phyloP scores from a whole-genome alignment of 2,329 filamentous ascomycete species.

The Beauveria australis region DNA sequence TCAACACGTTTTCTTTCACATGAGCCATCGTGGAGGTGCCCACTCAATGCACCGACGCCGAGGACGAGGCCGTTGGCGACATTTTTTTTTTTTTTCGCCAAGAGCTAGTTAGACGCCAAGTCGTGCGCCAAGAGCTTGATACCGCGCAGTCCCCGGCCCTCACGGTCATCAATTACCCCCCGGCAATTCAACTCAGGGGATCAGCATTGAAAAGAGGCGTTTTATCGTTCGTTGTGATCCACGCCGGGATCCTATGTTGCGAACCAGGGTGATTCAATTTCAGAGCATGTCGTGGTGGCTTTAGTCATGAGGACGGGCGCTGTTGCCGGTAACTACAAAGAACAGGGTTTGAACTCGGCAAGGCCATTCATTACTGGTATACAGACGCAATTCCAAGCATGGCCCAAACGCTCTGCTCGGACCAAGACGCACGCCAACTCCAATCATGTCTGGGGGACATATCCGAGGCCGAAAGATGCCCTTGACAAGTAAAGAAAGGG shows the following conservation, averaged over 20 bases:
- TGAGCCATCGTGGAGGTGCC: conserved; percentile 41
- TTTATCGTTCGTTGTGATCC: conserved; percentile 45
- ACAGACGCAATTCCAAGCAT: conserved; percentile 38
- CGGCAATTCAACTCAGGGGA: conserved; percentile 25
- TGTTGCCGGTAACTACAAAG: conserved; percentile 37
- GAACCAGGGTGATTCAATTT: conserved; percentile 27
- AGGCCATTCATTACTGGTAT: conserved; percentile 24
- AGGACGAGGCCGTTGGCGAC: conserved; percentile 25
- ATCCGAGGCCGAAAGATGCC: conserved; percentile 42
- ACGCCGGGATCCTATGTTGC: conserved; percentile 37
- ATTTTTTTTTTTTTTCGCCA: conserved; percentile 37
- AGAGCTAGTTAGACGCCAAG: conserved; percentile 15
- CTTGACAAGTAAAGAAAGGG: conserved; percentile 41
- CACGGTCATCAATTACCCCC: conserved; percentile 38
- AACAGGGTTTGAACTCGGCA: conserved; percentile 40
- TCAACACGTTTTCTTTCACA: conserved; percentile 49
- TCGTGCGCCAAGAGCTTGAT: conserved; percentile 24
- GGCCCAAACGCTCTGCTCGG: conserved; percentile 41
- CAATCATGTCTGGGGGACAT: conserved; percentile 44
- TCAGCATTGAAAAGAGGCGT: conserved; percentile 42
- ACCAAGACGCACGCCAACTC: conserved; percentile 42
- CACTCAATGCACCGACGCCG: conserved; percentile 19
- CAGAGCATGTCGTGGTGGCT: conserved; percentile 30
- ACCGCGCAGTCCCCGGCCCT: conserved; percentile 28
- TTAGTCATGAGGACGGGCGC: conserved; percentile 41